Evolutionary conservation across 345 rosid species (phyloP), one percentile per base, ranked within the genome.

Genomic region (Salix udensis): DNA sequence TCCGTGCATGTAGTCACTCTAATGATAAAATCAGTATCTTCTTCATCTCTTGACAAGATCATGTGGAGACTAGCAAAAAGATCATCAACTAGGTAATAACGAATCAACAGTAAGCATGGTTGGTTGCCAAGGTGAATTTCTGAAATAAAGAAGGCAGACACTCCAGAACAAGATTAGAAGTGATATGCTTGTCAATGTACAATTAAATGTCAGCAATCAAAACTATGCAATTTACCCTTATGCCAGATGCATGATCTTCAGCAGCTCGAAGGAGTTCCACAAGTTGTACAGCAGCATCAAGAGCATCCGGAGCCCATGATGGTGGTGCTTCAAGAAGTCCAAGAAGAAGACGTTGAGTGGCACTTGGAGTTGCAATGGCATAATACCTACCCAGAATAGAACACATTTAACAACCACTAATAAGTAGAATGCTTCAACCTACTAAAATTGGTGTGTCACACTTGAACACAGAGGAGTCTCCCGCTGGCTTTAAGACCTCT

Each of bases 271-370:
- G 98, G 68, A 95, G 97, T 85, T 95, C 98, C 82, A 95, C 97
- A 74, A 95, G 98, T 86, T 95, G 98, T 44, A 95, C 98, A 70
- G 98, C 97, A 76, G 98, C 98, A 90, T 95, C 98, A 72, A 95
- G 97, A 67, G 98, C 98, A 88, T 95, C 98, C 4, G 98, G 97
- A 62, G 98, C 98, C 98, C 98, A 95, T 5, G 98, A 95, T 13
- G 98, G 98, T 0, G 97, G 98, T 67, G 98, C 98, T 87, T 95
- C 98, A 44, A 95, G 84, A 74, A 95, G 97, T 85, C 98, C 98
- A 83, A 95, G 88, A 78, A 95, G 98, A 78, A 95, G 94, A 77
- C 98, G 83, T 78, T 91, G 98, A 67, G 98, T 95, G 77, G 98
- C 97, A 87, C 98, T 95, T 73, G 98, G 98, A 76, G 97, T 95